Percentiles rank a stretch among this genome's conserved stretches.
Conservation (phyloP, 1,284 basidiomycete species). For the Mycosarcoma maydis region DNA sequence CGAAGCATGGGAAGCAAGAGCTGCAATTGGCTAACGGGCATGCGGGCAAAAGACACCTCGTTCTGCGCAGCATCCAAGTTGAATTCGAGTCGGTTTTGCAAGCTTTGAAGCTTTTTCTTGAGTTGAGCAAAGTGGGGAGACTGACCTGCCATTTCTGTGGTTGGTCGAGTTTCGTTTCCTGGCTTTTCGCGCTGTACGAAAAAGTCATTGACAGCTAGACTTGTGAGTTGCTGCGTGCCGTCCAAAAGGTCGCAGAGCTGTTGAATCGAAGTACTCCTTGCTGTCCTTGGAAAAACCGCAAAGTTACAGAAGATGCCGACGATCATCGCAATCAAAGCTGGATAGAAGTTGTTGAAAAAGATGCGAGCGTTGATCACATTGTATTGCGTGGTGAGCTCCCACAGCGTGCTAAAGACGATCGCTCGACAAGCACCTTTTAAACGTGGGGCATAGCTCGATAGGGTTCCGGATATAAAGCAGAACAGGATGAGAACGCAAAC, state of each 20-base stretch:
- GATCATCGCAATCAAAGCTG: slow-evolving; percentile 44
- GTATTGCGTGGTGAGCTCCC: slow-evolving; percentile 50
- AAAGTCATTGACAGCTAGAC: slow-evolving; percentile 42
- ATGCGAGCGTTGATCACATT: slow-evolving; percentile 34
- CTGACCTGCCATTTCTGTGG: not conserved
- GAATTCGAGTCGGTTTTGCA: slow-evolving; percentile 12
- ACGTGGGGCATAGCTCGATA: slow-evolving; percentile 50
- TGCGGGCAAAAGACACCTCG: slow-evolving; percentile 44
- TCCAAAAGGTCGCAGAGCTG: slow-evolving; percentile 27
- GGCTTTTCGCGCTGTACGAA: slow-evolving; percentile 6
- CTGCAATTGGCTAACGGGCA: slow-evolving; percentile 33
- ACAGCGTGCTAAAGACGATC: slow-evolving; percentile 45
- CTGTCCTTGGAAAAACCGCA: slow-evolving; percentile 47
- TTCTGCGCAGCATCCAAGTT: slow-evolving; percentile 46
- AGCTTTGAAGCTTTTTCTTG: slow-evolving; percentile 11
- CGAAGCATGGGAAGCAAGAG: slow-evolving; percentile 27
- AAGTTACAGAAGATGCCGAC: slow-evolving; percentile 45
- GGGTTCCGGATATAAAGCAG: slow-evolving; percentile 38
- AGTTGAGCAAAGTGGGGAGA: slow-evolving; percentile 13
- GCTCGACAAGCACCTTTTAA: slow-evolving; percentile 48
- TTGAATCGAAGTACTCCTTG: slow-evolving; percentile 25
- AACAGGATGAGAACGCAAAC: slow-evolving; percentile 47
- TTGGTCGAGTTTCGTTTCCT: no score
- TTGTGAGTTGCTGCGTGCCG: slow-evolving; percentile 26
- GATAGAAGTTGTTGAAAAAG: slow-evolving; percentile 55